These are phyloP conservation scores for Penicillium corylophilum DNA, from an alignment of 2,329 filamentous ascomycete genomes.

Conservation along the genomic window DNA sequence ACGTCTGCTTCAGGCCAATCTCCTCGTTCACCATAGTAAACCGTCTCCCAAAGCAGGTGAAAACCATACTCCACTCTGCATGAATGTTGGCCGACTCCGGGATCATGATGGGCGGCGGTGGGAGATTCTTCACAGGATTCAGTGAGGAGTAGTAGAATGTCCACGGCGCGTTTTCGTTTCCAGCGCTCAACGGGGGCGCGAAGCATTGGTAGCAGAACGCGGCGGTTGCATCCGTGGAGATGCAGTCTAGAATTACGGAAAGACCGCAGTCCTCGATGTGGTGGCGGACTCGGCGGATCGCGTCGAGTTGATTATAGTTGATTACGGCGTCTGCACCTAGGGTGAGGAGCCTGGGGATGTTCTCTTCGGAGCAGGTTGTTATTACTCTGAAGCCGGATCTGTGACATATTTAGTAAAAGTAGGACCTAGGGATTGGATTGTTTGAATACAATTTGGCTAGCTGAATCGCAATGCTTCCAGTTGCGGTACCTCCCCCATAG, in stretches of 20 bases:
- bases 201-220: background rate
- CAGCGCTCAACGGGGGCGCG: background rate
- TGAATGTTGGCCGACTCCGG: background rate
- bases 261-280: background rate
- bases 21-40: constrained; percentile 1
- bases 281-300: background rate
- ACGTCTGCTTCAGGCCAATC: background rate
- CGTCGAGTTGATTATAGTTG: background rate
- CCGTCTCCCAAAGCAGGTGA: constrained; percentile 3
- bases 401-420: background rate
- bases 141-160: background rate
- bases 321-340: background rate
- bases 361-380: background rate
- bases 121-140: background rate
- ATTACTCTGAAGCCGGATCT: background rate
- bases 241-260: background rate
- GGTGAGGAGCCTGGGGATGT: background rate
- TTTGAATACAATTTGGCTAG: background rate
- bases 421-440: background rate
- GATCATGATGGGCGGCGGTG: background rate
- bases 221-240: background rate
- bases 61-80: background rate
- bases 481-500: background rate
- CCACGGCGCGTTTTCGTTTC: background rate
- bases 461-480: background rate